These are phyloP conservation scores for Cutaneotrichosporon cavernicola DNA, from an alignment of 1,284 basidiomycete species.

Conservation along the genomic window DNA sequence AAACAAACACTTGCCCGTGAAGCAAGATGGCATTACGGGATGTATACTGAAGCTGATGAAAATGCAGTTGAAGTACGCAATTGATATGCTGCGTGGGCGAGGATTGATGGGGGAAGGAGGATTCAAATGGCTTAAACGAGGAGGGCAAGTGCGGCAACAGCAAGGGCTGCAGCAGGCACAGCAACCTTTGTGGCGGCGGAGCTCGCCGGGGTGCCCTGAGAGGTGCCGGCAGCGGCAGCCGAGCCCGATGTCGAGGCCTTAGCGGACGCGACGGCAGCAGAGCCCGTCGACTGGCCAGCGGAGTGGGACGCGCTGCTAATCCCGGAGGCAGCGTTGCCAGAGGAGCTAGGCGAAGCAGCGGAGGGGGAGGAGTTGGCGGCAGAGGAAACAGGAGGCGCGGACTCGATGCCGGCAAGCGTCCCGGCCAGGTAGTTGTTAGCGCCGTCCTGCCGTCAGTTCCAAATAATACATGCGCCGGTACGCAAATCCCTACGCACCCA, in stretches of 20 bases:
- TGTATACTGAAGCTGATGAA: not conserved
- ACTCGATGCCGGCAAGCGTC: slow-evolving; percentile 9
- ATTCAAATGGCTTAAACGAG: not conserved
- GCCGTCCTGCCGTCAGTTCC: slow-evolving; percentile 1
- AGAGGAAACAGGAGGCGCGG: not conserved
- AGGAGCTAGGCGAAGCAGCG: not conserved
- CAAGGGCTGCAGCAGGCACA: not conserved
- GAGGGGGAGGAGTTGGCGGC: not conserved
- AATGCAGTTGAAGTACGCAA: not conserved
- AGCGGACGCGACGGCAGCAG: not conserved
- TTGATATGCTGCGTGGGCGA: not conserved
- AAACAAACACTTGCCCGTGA: not conserved
- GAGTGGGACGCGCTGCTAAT: not conserved
- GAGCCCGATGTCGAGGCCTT: not conserved
- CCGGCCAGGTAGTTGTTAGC: slow-evolving; percentile 18
- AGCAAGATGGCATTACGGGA: not conserved
- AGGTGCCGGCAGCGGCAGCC: not conserved
- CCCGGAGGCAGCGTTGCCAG: not conserved
- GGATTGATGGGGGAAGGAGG: not conserved
- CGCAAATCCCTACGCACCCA: slow-evolving; percentile 10
- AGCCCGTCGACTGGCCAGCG: not conserved
- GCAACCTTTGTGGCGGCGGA: not conserved
- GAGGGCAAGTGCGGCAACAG: not conserved
- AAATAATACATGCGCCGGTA: not conserved
- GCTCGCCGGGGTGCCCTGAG: not conserved